phyloP scores from a whole-genome alignment of 805 yeast genomes.

The Candida corydali region DNA sequence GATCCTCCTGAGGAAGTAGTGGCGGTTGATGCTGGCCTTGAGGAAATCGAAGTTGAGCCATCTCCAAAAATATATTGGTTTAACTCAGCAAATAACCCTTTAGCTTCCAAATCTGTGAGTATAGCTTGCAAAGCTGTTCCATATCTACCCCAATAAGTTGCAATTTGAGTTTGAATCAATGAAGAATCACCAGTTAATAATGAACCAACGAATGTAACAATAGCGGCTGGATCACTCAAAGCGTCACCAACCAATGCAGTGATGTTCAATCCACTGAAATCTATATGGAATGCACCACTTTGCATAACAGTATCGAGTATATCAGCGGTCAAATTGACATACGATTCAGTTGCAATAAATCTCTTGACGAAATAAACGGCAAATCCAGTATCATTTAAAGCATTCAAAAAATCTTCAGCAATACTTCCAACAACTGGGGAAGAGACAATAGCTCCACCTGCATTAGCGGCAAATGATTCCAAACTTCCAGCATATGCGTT shows the following conservation, averaged over 20 bases:
- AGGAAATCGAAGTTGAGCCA: slow-evolving; percentile 12
- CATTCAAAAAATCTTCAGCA: slow-evolving; percentile 21
- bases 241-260: slow-evolving; percentile 20
- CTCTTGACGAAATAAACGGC: slow-evolving; percentile 34
- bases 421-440: slow-evolving; percentile 21
- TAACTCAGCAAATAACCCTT: slow-evolving; percentile 35
- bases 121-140: slow-evolving; percentile 27
- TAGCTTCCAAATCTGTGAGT: slow-evolving; percentile 27
- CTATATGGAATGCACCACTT: slow-evolving; percentile 24
- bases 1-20: slow-evolving; percentile 5
- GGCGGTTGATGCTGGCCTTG: slow-evolving; percentile 9
- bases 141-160: slow-evolving; percentile 21
- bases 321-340: slow-evolving; percentile 32
- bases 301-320: slow-evolving; percentile 23
- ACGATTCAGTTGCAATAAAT: slow-evolving; percentile 29
- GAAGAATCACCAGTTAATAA: slow-evolving; percentile 12
- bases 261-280: slow-evolving; percentile 21
- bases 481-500: slow-evolving; percentile 18
- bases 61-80: slow-evolving; percentile 28
- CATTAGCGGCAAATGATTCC: slow-evolving; percentile 23
- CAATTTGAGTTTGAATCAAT: slow-evolving; percentile 15
- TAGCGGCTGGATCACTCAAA: slow-evolving; percentile 19
- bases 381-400: slow-evolving; percentile 40
- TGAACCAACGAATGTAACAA: slow-evolving; percentile 16
- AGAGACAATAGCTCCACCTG: slow-evolving; percentile 22